Conservation (phyloP, 306 rosid genomes). For the Psophocarpus tetragonolobus region DNA sequence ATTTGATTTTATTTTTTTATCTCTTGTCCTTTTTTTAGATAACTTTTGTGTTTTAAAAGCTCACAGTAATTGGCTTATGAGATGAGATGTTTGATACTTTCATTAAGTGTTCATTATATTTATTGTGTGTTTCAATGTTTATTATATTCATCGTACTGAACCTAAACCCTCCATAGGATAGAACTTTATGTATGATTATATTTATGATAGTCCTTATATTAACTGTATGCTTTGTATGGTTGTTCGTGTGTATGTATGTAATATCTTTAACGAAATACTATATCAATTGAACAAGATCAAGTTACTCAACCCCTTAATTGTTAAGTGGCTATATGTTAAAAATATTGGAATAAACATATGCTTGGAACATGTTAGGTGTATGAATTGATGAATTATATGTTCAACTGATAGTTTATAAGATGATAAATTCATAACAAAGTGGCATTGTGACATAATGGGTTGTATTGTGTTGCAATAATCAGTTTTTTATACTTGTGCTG, state of each 20-base stretch:
- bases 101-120: not conserved
- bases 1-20: not conserved
- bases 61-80: not conserved
- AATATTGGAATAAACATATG: conserved; percentile 4
- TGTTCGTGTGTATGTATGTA: not conserved
- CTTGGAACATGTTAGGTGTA: not conserved
- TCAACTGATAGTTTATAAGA: conserved; percentile 10
- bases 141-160: not conserved
- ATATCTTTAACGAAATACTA: not conserved
- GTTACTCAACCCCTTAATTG: not conserved
- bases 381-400: not conserved
- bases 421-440: not conserved
- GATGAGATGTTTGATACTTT: not conserved
- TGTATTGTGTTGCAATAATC: not conserved
- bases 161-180: not conserved
- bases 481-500: conserved; percentile 4
- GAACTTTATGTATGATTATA: not conserved
- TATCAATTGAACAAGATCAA: not conserved
- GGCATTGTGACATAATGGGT: not conserved
- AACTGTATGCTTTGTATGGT: not conserved
- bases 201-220: not conserved
- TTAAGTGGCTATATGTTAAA: not conserved
- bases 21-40: not conserved
- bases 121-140: not conserved
- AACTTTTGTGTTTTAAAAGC: not conserved